Evolutionary conservation across 176 grass and related monocot genomes (phyloP).

Genomic region (Melocanna baccifera): DNA sequence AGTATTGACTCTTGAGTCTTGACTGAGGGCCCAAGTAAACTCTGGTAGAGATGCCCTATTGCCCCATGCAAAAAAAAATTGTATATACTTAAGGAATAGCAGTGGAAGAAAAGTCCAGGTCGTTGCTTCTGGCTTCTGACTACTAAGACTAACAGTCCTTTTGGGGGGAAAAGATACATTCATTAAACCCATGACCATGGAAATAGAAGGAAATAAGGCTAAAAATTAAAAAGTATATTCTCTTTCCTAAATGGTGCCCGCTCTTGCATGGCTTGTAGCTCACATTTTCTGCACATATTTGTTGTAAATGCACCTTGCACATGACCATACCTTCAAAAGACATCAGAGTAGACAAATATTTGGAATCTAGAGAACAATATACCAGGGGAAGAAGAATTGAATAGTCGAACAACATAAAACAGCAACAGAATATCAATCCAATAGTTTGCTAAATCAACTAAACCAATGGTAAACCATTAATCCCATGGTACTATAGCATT

Average conservation of each 20-base stretch:
- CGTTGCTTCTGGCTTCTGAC: background rate
- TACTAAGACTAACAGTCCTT: background rate
- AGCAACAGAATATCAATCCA: constrained; percentile 11
- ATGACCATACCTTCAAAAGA: background rate
- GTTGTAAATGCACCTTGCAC: background rate
- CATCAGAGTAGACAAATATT: constrained; percentile 13
- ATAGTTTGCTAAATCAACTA: constrained; percentile 7
- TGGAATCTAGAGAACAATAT: background rate
- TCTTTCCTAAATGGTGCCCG: background rate
- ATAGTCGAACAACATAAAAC: constrained; percentile 21
- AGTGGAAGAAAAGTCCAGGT: background rate
- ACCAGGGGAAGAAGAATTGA: background rate
- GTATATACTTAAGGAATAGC: background rate
- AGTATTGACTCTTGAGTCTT: background rate
- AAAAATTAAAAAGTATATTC: background rate
- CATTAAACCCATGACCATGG: background rate
- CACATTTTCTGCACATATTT: background rate
- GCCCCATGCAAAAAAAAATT: background rate
- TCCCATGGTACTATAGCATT: background rate
- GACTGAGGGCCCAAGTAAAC: background rate
- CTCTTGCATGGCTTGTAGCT: background rate
- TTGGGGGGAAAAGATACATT: background rate
- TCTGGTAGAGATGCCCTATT: background rate
- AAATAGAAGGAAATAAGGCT: background rate
- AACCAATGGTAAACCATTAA: background rate